Conservation (phyloP, 768 basidiomycete species). For the Cyclocybe aegerita region DNA sequence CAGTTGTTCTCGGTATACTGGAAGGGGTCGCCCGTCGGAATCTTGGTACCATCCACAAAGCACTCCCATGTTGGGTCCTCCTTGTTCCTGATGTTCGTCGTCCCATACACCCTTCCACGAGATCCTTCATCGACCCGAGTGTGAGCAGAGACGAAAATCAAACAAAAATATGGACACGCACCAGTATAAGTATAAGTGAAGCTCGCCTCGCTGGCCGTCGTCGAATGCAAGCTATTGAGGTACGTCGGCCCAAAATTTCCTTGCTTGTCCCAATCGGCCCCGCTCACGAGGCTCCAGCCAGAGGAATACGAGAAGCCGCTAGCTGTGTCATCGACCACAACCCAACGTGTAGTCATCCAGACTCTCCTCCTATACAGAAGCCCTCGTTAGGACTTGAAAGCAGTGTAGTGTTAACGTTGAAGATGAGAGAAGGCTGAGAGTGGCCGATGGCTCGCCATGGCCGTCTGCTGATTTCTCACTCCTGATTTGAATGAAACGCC, state of each 20-base stretch:
- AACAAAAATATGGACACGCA: not conserved
- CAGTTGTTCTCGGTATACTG: constrained; percentile 15
- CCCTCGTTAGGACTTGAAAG: too few relatives aligned
- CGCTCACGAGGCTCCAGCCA: constrained; percentile 9
- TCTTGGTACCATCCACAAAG: constrained; percentile 7
- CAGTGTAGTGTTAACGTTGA: too few relatives aligned
- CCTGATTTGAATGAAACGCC: too few relatives aligned
- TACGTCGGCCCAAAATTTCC: constrained; percentile 19
- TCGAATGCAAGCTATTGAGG: constrained; percentile 10
- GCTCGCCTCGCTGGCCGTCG: constrained; percentile 9
- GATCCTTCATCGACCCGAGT: constrained; percentile 3
- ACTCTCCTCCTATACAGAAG: too few relatives aligned
- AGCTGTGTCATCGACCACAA: constrained; percentile 16
- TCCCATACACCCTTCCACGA: constrained; percentile 12
- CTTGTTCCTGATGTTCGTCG: constrained; percentile 10
- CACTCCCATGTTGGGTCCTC: constrained; percentile 18
- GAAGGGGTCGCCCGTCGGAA: constrained; percentile 6
- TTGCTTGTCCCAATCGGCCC: constrained; percentile 3
- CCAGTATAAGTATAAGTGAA: constrained; percentile 17
- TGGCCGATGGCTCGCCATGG: too few relatives aligned
- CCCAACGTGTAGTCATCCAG: not conserved
- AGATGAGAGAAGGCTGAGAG: too few relatives aligned
- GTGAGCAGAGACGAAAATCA: not conserved
- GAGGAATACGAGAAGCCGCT: constrained; percentile 8
- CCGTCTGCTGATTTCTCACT: too few relatives aligned